Percentiles rank a stretch among this genome's conserved stretches.
These are phyloP conservation scores for Brassica incana DNA, from an alignment of 345 rosid genomes.

Conservation along the genomic window DNA sequence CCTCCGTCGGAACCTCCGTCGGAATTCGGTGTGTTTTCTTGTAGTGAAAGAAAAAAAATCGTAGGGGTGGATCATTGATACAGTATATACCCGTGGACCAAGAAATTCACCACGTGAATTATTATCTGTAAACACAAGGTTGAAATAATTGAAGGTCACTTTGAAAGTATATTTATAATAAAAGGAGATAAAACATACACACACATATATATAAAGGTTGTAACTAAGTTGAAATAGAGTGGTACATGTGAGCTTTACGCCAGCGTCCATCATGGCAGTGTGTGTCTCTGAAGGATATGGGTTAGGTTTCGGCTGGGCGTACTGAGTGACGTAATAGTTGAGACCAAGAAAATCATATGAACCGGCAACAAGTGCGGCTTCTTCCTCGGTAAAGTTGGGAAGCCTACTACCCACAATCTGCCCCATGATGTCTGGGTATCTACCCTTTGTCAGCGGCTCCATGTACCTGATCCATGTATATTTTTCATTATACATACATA, in stretches of 20 bases:
- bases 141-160: too few species aligned
- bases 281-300: background rate
- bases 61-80: too few species aligned
- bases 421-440: background rate
- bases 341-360: conserved; percentile 3
- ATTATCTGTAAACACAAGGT: too few species aligned
- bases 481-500: background rate
- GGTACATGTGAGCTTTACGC: background rate
- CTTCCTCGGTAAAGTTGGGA: background rate
- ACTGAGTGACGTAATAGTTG: background rate
- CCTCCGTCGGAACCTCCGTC: too few species aligned
- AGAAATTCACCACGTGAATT: too few species aligned
- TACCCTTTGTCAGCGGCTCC: background rate
- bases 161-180: too few species aligned
- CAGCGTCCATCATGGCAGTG: background rate
- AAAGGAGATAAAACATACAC: too few species aligned
- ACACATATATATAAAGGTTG: background rate
- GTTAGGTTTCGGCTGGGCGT: background rate
- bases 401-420: background rate
- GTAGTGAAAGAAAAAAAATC: too few species aligned
- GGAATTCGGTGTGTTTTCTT: too few species aligned
- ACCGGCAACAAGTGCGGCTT: background rate
- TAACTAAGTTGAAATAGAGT: background rate
- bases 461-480: background rate
- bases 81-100: too few species aligned